Base-by-base conservation (phyloP, 2,329 filamentous ascomycete species). In the Eurotiales sp. region DNA sequence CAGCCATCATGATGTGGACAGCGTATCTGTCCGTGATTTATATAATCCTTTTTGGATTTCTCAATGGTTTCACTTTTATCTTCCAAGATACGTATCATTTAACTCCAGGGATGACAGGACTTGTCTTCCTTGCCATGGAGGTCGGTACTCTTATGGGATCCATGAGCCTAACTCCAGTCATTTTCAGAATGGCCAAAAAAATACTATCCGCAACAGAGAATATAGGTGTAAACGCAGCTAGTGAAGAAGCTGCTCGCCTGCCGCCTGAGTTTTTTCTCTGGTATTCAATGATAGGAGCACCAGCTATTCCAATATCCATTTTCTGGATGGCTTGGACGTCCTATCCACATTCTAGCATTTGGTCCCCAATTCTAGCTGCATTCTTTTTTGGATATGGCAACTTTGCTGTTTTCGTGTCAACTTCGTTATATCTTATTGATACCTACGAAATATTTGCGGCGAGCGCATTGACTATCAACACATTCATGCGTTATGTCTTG, bases 291-390 rank as follows among this genome's bases (percentile, higher is more conserved):
- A 59, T 75, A 12, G 36, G 36, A n/a, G 36, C 36, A 17, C 36
- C 36, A 39, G 36, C 36, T 17, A 39, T 80, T 8, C 77, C 78
- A 0, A 60, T 72, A 30, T 64, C 71, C 3, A 62, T 77, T 3
- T 75, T 77, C 61, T 76, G 72, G 72, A 76, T 76, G 53, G 74
- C 71, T 0, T 77, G 74, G 74, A 73, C 73, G 0, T 69, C 74
- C 14, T 64, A 61, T 11, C 61, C 64, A 0, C 57, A 58, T 3
- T 63, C 76, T 4, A 72, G 72, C 55, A 77, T 66, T 65, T 62
- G 65, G 14, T 55, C 58, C 15, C 62, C 61, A 0, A 29, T 63
- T 4, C 59, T 58, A 4, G 60, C 66, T 39, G 61, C 60, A 0
- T 15, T 63, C 6, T 51, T 76, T 0, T 76, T 79, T 22, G 75